Base-by-base conservation (phyloP, 2,329 filamentous ascomycete species). In the Pseudopithomyces chartarum region DNA sequence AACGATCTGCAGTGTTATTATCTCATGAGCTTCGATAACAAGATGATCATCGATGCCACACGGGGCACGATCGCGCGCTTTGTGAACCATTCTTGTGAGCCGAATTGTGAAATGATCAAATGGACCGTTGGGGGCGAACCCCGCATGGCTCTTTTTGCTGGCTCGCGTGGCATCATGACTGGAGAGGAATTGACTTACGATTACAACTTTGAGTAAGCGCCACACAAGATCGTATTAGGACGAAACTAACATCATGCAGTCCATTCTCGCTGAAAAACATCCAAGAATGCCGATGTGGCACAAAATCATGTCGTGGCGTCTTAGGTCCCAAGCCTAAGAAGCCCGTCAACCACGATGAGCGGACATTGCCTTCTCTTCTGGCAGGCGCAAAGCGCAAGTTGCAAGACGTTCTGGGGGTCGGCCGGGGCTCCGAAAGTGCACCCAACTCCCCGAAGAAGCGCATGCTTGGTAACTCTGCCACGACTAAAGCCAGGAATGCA, bases 11-110 rank as follows among this genome's bases (percentile, higher is more conserved):
- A 97, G 91, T 97, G 92, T 77, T 98, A 97, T 77, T 99, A 99
- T 76, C 82, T 99, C 48, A 99, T 99, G 95, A 92, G 92, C 54
- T 97, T 98, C 73, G 93, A 98, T 72, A 92, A 97, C 76, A 95
- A 96, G 76, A 95, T 98, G 87, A 96, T 98, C 68, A 96, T 99
- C 63, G 95, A 99, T 79, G 95, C 94, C 33, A 97, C 93, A 26
- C 92, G 91, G 54, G 95, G 95, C 68, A 96, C 91, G 63, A 96
- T 98, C 76, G 94, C 95, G 69, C 90, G 95, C 54, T 99, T 99
- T 75, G 93, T 99, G 74, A 99, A 99, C 73, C 95, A 99, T 76
- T 97, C 92, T 17, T 99, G 95, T 78, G 89, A 91, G 55, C 95
- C 95, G 2, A 99, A 99, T 73, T 98, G 94, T 78, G 87, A 90